phyloP scores from a whole-genome alignment of 768 basidiomycete genomes.

The Tylopilus felleus region DNA sequence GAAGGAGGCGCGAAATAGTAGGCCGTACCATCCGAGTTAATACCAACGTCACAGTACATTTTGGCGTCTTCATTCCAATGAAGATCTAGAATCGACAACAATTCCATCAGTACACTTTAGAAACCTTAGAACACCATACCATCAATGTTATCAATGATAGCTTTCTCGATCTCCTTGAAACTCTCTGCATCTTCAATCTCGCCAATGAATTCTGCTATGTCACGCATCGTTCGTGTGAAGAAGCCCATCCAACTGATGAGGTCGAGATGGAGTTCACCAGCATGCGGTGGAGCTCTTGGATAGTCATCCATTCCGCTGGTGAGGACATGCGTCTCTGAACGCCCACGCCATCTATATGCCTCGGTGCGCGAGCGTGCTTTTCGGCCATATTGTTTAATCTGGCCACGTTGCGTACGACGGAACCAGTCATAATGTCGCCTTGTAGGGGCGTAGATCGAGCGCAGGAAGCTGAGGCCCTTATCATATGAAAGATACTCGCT shows the following conservation, averaged over 20 bases:
- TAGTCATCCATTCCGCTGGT: conserved; percentile 98
- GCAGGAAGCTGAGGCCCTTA: conserved; percentile 65
- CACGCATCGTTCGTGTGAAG: conserved; percentile 91
- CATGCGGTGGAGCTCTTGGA: conserved; percentile 83
- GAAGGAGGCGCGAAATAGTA: background rate
- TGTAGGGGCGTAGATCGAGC: conserved; percentile 76
- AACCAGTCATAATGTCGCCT: conserved; percentile 97
- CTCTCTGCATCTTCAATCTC: conserved; percentile 80
- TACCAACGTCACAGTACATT: conserved; percentile 91
- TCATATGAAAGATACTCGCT: conserved; percentile 55
- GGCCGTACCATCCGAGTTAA: conserved; percentile 74
- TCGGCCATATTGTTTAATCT: conserved; percentile 87
- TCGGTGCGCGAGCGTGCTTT: conserved; percentile 83
- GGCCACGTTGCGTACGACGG: conserved; percentile 88
- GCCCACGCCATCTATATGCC: conserved; percentile 92
- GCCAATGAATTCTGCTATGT: conserved; percentile 82
- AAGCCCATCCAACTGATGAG: conserved; percentile 96
- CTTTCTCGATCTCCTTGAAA: conserved; percentile 73
- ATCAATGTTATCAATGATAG: conserved; percentile 81
- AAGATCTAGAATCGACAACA: conserved; percentile 52
- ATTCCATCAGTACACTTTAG: background rate
- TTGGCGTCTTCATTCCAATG: conserved; percentile 88
- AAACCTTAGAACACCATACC: conserved; percentile 42
- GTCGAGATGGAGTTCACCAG: conserved; percentile 91
- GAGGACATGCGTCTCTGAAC: conserved; percentile 80